These are phyloP conservation scores for Candida pseudofarinosa DNA, from an alignment of 805 yeast species.

Conservation along the genomic window DNA sequence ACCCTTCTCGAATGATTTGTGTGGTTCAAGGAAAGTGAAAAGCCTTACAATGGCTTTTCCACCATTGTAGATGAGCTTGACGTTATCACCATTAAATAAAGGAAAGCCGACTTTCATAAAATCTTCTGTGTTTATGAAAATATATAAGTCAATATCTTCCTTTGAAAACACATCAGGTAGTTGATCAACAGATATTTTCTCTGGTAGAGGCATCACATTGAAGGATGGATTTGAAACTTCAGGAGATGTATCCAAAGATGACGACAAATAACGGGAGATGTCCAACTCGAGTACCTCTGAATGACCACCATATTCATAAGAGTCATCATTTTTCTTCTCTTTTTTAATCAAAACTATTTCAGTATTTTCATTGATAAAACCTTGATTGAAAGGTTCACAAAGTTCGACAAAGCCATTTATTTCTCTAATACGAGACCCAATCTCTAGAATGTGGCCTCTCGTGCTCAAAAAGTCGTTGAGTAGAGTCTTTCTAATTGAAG, in stretches of 20 bases:
- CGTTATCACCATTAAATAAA: constrained; percentile 66
- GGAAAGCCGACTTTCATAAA: constrained; percentile 52
- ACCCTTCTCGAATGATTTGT: constrained; percentile 30
- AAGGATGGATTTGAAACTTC: constrained; percentile 9
- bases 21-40: constrained; percentile 65
- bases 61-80: constrained; percentile 22
- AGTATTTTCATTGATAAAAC: constrained; percentile 45
- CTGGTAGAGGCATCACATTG: constrained; percentile 26
- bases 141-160: constrained; percentile 38
- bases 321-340: constrained; percentile 4
- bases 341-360: constrained; percentile 46
- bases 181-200: constrained; percentile 19
- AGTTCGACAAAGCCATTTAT: constrained; percentile 50
- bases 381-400: constrained; percentile 76
- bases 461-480: constrained; percentile 18
- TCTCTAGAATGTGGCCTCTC: constrained; percentile 29
- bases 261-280: constrained; percentile 30
- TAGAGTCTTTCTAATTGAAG: constrained; percentile 31
- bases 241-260: constrained; percentile 19
- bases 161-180: constrained; percentile 19
- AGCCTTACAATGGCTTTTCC: constrained; percentile 34
- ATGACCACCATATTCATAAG: constrained; percentile 6
- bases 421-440: constrained; percentile 39
- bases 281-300: constrained; percentile 16
- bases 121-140: constrained; percentile 42